Conservation (phyloP, 768 basidiomycete species). For the Hysterangium stoloniferum region DNA sequence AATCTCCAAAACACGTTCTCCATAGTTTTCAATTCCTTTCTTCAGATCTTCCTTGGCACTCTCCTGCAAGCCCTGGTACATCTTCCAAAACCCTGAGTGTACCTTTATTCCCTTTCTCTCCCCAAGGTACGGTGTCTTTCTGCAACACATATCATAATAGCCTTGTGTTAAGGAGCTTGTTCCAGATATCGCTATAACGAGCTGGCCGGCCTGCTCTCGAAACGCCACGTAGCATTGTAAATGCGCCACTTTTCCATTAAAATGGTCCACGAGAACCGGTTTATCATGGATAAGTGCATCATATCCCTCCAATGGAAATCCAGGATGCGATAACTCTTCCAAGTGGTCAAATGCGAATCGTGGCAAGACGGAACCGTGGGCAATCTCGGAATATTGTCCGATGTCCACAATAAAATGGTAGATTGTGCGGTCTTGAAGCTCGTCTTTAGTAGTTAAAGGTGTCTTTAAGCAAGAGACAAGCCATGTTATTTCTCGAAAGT, state of each 20-base stretch:
- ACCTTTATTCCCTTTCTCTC: constrained; percentile 24
- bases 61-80: constrained; percentile 38
- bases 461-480: constrained; percentile 39
- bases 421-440: constrained; percentile 30
- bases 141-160: constrained; percentile 39
- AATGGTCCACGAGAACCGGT: constrained; percentile 28
- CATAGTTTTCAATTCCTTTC: constrained; percentile 30
- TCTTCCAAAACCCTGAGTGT: constrained; percentile 48
- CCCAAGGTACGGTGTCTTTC: constrained; percentile 30
- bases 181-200: constrained; percentile 47
- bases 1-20: constrained; percentile 28
- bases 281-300: constrained; percentile 16
- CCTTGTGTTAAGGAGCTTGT: constrained; percentile 38
- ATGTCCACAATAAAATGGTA: constrained; percentile 35
- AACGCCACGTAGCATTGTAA: constrained; percentile 42
- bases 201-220: constrained; percentile 35
- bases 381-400: constrained; percentile 52
- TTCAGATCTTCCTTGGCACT: constrained; percentile 30
- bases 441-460: constrained; percentile 34
- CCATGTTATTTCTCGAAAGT: constrained; percentile 51
- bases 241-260: constrained; percentile 35
- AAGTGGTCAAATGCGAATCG: constrained; percentile 37
- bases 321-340: constrained; percentile 29
- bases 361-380: constrained; percentile 37
- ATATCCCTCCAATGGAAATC: constrained; percentile 47